phyloP scores from a whole-genome alignment of 2,329 filamentous ascomycete genomes.

The Drechslerella dactyloides region DNA sequence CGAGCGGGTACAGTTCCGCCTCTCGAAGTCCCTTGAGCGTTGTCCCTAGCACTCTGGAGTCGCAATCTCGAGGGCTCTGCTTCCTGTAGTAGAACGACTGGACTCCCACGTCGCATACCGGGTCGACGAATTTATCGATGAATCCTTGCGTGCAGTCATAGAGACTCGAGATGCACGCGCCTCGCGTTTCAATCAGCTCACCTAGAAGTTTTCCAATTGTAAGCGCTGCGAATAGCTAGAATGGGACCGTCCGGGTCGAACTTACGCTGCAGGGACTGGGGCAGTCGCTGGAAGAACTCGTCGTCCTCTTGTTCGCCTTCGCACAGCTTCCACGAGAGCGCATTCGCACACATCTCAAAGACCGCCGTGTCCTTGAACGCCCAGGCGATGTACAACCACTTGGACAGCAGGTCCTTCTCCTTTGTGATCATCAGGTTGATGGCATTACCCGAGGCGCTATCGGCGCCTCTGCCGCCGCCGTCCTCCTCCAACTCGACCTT shows the following conservation, averaged over 20 bases:
- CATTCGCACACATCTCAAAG: slow-evolving; percentile 44
- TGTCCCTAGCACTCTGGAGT: slow-evolving; percentile 44
- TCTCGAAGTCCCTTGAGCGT: slow-evolving; percentile 47
- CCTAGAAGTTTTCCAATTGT: slow-evolving; percentile 18
- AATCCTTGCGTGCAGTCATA: slow-evolving; percentile 47
- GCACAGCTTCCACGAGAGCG: slow-evolving; percentile 43
- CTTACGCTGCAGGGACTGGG: slow-evolving; percentile 44
- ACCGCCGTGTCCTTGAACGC: slow-evolving; percentile 41
- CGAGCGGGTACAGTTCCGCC: slow-evolving; percentile 41
- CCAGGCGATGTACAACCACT: slow-evolving; percentile 49
- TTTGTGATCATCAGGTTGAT: slow-evolving; percentile 46
- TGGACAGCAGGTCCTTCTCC: slow-evolving; percentile 44
- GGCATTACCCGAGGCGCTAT: slow-evolving; percentile 17
- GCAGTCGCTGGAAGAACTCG: slow-evolving; percentile 50
- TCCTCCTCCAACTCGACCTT: slow-evolving; percentile 40
- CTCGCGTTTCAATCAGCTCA: slow-evolving; percentile 39
- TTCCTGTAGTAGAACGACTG: slow-evolving; percentile 50
- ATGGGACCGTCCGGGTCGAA: background rate
- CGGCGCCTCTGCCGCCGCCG: slow-evolving; percentile 17
- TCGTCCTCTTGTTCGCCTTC: slow-evolving; percentile 48
- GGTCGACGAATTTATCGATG: slow-evolving; percentile 47
- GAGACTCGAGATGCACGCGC: slow-evolving; percentile 36
- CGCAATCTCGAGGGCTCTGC: slow-evolving; percentile 48
- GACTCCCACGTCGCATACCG: slow-evolving; percentile 44
- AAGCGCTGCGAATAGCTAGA: background rate